These are phyloP conservation scores for Tolypocladium guangdongense DNA, from an alignment of 2,329 filamentous ascomycete species.

Conservation along the genomic window DNA sequence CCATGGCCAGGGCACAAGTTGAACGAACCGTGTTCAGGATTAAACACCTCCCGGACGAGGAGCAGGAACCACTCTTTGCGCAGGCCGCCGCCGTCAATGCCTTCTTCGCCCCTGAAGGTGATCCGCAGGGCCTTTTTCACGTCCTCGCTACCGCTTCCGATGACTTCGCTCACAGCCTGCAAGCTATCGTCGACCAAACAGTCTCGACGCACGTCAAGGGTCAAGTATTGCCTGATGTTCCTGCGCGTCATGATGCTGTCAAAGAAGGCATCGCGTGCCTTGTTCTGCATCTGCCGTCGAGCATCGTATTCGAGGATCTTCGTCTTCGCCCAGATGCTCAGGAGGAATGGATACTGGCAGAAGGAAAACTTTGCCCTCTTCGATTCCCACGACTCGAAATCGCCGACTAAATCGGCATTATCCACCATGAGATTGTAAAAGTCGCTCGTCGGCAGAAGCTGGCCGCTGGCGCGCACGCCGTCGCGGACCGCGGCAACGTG, in stretches of 20 bases:
- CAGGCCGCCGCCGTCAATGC: slow-evolving; percentile 78
- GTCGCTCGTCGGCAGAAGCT: slow-evolving; percentile 66
- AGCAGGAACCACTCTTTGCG: slow-evolving; percentile 93
- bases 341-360: slow-evolving; percentile 83
- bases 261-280: slow-evolving; percentile 83
- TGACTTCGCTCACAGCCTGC: slow-evolving; percentile 71
- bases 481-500: slow-evolving; percentile 11
- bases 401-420: slow-evolving; percentile 71
- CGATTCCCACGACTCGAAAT: slow-evolving; percentile 82
- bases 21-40: slow-evolving; percentile 69
- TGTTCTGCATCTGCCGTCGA: slow-evolving; percentile 77
- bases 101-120: slow-evolving; percentile 79
- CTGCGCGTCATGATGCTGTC: slow-evolving; percentile 72
- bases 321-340: slow-evolving; percentile 89
- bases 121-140: slow-evolving; percentile 85
- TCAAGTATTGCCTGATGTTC: slow-evolving; percentile 64
- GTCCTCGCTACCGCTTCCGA: slow-evolving; percentile 70
- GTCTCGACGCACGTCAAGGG: slow-evolving; percentile 68
- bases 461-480: slow-evolving; percentile 34
- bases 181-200: slow-evolving; percentile 85
- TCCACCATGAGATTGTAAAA: slow-evolving; percentile 86
- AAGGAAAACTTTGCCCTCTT: slow-evolving; percentile 69
- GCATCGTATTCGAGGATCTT: slow-evolving; percentile 83
- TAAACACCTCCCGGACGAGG: slow-evolving; percentile 80
- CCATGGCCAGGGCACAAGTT: neutral